A percentile compares a stretch with the other conserved stretches of the same genome.
phyloP scores from a whole-genome alignment of 2,329 filamentous ascomycete species.

The Fusarium tupiense region DNA sequence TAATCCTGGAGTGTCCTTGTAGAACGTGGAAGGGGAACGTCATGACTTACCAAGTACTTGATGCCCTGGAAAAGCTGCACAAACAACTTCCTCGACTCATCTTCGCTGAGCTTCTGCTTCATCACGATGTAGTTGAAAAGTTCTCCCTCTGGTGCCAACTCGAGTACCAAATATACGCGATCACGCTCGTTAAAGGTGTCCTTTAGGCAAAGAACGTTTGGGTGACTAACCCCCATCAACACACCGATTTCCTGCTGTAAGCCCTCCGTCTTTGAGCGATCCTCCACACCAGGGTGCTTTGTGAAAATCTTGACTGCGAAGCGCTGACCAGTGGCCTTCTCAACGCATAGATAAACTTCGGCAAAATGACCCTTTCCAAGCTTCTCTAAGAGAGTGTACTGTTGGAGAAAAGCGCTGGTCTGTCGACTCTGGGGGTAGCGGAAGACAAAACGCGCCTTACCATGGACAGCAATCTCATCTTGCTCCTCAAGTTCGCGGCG shows the following conservation, averaged over 20 bases:
- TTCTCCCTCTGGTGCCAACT: conserved; percentile 91
- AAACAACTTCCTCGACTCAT: conserved; percentile 87
- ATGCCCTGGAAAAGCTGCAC: conserved; percentile 91
- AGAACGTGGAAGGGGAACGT: not conserved
- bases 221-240: conserved; percentile 95
- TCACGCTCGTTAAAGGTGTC: conserved; percentile 94
- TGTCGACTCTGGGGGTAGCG: conserved; percentile 81
- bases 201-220: conserved; percentile 90
- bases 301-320: conserved; percentile 97
- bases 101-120: conserved; percentile 87
- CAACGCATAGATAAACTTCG: conserved; percentile 89
- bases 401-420: conserved; percentile 82
- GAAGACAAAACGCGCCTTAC: conserved; percentile 89
- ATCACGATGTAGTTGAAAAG: conserved; percentile 94
- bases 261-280: conserved; percentile 84
- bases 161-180: conserved; percentile 89
- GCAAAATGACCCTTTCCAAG: conserved; percentile 96
- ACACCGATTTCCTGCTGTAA: conserved; percentile 96
- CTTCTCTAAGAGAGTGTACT: conserved; percentile 85
- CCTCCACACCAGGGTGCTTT: conserved; percentile 82
- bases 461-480: conserved; percentile 89
- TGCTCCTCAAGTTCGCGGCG: conserved; percentile 86
- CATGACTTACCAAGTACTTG: conserved; percentile 83
- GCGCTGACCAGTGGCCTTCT: conserved; percentile 81
- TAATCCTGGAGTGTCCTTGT: not conserved